A percentile compares a stretch with the other conserved stretches of the same genome.
These are phyloP conservation scores for Aspergillus sclerotialis DNA, from an alignment of 2,329 filamentous ascomycete species.

Conservation along the genomic window DNA sequence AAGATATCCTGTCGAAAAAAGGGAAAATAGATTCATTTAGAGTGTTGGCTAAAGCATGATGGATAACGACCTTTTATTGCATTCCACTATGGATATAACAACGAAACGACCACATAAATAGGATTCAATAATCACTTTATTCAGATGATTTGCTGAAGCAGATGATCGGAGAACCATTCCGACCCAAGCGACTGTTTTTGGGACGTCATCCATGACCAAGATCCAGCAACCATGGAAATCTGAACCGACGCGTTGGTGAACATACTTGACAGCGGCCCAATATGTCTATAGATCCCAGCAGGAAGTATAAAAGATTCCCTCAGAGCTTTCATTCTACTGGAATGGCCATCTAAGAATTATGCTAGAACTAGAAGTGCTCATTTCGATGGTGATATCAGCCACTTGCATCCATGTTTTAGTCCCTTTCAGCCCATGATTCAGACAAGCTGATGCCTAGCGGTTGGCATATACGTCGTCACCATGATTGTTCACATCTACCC, in stretches of 20 bases:
- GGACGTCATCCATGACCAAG: not conserved
- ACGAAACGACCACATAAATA: not conserved
- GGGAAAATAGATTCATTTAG: too few relatives aligned
- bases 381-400: too few relatives aligned
- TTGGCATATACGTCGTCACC: not conserved
- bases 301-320: too few relatives aligned
- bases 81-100: not conserved
- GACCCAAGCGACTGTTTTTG: too few relatives aligned
- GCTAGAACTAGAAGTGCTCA: not conserved
- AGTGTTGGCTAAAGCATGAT: not conserved
- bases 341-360: not conserved
- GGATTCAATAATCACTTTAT: not conserved
- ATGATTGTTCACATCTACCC: not conserved
- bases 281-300: too few relatives aligned
- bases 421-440: not conserved
- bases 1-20: not conserved
- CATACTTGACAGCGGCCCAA: too few relatives aligned
- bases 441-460: not conserved
- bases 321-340: too few relatives aligned
- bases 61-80: not conserved
- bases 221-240: not conserved
- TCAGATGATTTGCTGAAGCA: not conserved
- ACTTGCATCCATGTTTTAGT: not conserved
- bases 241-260: not conserved
- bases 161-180: not conserved